Percentiles rank a stretch among this genome's conserved stretches.
Evolutionary conservation across 1,284 basidiomycete genomes (phyloP).

Genomic region (Meira nashicola): DNA sequence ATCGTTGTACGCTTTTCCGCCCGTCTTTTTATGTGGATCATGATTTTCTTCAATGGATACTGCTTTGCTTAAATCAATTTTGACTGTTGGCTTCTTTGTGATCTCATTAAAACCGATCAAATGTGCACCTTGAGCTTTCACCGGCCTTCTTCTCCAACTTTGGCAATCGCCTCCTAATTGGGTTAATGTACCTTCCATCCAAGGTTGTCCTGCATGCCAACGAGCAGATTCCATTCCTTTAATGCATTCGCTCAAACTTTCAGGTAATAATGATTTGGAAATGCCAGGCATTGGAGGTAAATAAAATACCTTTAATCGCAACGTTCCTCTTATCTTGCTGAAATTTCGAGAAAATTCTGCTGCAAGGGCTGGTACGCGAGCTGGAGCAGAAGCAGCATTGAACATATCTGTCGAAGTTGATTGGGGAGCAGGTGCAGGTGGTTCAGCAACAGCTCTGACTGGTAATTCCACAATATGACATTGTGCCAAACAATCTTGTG

Average conservation of each 20-base stretch:
- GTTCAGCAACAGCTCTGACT: slow-evolving; percentile 34
- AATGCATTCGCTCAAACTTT: slow-evolving; percentile 84
- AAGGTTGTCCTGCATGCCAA: slow-evolving; percentile 84
- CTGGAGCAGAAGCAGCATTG: slow-evolving; percentile 19
- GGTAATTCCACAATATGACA: slow-evolving; percentile 42
- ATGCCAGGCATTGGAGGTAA: slow-evolving; percentile 80
- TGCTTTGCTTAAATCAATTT: slow-evolving; percentile 84
- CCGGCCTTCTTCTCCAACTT: slow-evolving; percentile 80
- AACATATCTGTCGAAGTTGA: not conserved
- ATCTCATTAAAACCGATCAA: slow-evolving; percentile 90
- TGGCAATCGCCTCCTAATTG: slow-evolving; percentile 93
- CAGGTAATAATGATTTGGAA: slow-evolving; percentile 71
- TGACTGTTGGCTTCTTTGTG: slow-evolving; percentile 81
- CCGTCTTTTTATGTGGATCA: slow-evolving; percentile 51
- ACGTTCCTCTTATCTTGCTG: slow-evolving; percentile 36
- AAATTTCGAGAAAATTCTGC: slow-evolving; percentile 33
- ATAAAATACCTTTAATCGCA: slow-evolving; percentile 62
- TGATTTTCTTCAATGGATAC: slow-evolving; percentile 71
- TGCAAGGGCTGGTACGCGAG: slow-evolving; percentile 16
- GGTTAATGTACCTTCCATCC: slow-evolving; percentile 75
- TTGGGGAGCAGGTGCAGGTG: slow-evolving; percentile 21
- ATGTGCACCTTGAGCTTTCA: slow-evolving; percentile 78
- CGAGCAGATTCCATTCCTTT: slow-evolving; percentile 79
- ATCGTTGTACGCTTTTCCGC: not conserved
- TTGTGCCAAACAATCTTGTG: slow-evolving; percentile 31